Percentiles rank a stretch among this genome's conserved stretches.
Conservation (phyloP, 2,329 filamentous ascomycete genomes). For the Dothiorella sarmentorum region DNA sequence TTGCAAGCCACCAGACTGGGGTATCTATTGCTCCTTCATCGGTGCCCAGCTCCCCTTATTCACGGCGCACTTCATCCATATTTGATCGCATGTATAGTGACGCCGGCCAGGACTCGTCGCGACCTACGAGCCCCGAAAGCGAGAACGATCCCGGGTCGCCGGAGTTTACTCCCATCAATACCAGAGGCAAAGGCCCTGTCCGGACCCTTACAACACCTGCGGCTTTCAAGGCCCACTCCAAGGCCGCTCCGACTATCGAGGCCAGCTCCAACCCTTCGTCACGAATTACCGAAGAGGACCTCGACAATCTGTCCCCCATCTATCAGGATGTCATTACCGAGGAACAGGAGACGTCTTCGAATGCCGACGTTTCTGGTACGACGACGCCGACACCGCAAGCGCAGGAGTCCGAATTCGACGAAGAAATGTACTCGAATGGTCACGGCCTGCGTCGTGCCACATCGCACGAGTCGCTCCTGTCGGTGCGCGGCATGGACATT, state of each 20-base stretch:
- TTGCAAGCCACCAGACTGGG: constrained; percentile 58
- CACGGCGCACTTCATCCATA: constrained; percentile 64
- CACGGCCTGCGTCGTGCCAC: constrained; percentile 35
- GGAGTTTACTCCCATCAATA: constrained; percentile 43
- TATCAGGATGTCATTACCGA: constrained; percentile 26
- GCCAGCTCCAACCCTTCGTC: constrained; percentile 29
- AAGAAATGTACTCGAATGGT: constrained; percentile 26
- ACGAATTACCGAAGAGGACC: constrained; percentile 22
- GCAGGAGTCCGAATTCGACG: constrained; percentile 9
- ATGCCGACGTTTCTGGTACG: not conserved
- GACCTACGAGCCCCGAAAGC: constrained; percentile 79
- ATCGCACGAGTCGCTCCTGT: constrained; percentile 90
- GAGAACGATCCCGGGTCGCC: constrained; percentile 56
- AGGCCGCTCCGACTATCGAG: constrained; percentile 22
- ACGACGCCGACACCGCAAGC: not conserved
- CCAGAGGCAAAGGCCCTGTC: constrained; percentile 2
- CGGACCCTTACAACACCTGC: constrained; percentile 13
- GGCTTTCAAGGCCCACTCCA: constrained; percentile 28
- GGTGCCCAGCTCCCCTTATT: constrained; percentile 73
- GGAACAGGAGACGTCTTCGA: not conserved
- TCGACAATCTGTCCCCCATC: not conserved
- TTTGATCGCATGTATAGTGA: constrained; percentile 70
- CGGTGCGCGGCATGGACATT: constrained; percentile 82
- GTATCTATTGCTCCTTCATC: constrained; percentile 67
- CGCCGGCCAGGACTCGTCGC: constrained; percentile 60